A percentile compares a stretch with the other conserved stretches of the same genome.
phyloP scores from a whole-genome alignment of 2,329 filamentous ascomycete species.

The Aspergillus hiratsukae region DNA sequence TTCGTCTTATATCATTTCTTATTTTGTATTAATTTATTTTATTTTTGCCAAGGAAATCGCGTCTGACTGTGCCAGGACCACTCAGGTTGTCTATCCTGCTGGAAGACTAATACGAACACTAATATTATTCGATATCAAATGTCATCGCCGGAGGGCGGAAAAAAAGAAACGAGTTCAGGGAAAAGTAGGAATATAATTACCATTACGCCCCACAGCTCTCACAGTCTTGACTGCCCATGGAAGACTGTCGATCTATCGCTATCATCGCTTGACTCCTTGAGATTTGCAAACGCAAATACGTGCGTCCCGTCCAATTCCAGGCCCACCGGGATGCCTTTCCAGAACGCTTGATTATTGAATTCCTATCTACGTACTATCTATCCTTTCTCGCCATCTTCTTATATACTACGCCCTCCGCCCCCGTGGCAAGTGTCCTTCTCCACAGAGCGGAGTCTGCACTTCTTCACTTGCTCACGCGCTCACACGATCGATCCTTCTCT shows the following conservation, averaged over 20 bases:
- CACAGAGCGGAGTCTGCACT: constrained; percentile 21
- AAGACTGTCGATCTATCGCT: constrained; percentile 1
- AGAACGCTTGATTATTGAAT: not conserved
- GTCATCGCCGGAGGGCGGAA: not conserved
- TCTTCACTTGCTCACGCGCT: constrained; percentile 4
- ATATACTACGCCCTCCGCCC: constrained; percentile 13
- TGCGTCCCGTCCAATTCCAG: constrained; percentile 1
- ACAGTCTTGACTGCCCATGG: not conserved
- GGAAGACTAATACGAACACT: not conserved
- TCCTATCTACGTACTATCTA: not conserved
- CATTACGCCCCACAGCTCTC: not conserved
- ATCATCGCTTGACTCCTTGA: constrained; percentile 1
- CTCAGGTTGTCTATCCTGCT: not conserved
- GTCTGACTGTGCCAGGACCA: not conserved
- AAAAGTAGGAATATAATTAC: not conserved
- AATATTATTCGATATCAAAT: not conserved
- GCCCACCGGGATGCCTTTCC: constrained; percentile 11
- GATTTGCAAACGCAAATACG: constrained; percentile 8
- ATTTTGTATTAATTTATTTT: not conserved
- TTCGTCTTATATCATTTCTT: not conserved
- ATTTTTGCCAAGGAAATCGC: not conserved
- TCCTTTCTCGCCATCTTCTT: constrained; percentile 7
- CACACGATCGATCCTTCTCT: not conserved
- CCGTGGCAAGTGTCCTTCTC: constrained; percentile 19
- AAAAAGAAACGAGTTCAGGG: not conserved